Percentiles rank a stretch among this genome's conserved stretches.
phyloP scores from a whole-genome alignment of 192 early-diverging fungal genomes.

The Rhizophlyctis rosea region DNA sequence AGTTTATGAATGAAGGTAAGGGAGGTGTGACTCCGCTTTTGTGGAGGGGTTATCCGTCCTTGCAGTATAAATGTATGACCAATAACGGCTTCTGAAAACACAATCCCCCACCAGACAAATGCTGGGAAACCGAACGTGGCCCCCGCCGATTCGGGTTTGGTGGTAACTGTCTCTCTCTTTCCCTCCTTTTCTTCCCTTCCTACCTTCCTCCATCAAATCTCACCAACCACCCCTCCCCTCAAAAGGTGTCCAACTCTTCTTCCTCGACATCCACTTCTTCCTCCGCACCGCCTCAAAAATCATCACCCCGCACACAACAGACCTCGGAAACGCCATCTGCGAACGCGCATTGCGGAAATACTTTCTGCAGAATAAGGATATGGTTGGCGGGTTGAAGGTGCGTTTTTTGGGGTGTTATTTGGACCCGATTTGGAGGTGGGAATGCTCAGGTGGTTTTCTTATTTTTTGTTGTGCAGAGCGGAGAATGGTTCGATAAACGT shows the following conservation, averaged over 20 bases:
- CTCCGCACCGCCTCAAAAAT: conserved; percentile 34
- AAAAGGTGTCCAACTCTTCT: conserved; percentile 52
- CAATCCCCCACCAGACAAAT: no score
- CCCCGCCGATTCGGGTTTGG: neutral
- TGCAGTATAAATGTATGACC: neutral
- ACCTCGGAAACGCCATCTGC: conserved; percentile 46
- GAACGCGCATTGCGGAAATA: conserved; percentile 45
- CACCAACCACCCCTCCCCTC: conserved; percentile 13
- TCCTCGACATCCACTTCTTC: conserved; percentile 57
- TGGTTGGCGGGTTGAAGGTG: conserved; percentile 42
- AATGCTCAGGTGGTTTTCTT: no score
- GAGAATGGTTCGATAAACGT: conserved; percentile 49
- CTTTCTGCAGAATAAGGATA: conserved; percentile 39
- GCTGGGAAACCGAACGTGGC: no score
- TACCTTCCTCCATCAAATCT: conserved; percentile 1
- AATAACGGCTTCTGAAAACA: conserved; percentile 6
- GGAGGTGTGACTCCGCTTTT: neutral
- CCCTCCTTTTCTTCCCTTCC: neutral
- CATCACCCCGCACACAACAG: conserved; percentile 34
- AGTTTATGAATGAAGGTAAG: conserved; percentile 20
- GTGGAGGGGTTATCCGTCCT: neutral
- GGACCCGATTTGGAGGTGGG: neutral
- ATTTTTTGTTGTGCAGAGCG: conserved; percentile 31
- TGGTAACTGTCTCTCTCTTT: neutral
- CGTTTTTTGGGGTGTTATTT: conserved; percentile 16